Percentiles rank a stretch among this genome's conserved stretches.
phyloP scores from a whole-genome alignment of 2,329 filamentous ascomycete species.

The Escovopsis sp. region DNA sequence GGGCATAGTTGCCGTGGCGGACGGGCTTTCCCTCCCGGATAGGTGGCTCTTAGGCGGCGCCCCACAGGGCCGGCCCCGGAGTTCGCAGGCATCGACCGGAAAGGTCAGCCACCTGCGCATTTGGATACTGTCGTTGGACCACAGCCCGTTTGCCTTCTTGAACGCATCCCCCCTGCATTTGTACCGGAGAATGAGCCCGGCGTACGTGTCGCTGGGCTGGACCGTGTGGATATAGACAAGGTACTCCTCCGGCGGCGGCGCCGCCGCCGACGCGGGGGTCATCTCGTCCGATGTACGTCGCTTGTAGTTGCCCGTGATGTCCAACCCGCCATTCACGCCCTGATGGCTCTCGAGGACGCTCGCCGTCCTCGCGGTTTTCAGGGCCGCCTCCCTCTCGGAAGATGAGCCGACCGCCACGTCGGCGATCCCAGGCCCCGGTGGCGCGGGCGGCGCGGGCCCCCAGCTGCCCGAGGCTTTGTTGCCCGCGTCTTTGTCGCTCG shows the following conservation, averaged over 20 bases:
- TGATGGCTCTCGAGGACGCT: slow-evolving; percentile 48
- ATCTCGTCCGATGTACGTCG: slow-evolving; percentile 54
- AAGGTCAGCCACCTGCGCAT: slow-evolving; percentile 66
- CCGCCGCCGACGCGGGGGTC: slow-evolving; percentile 31
- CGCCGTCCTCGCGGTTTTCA: slow-evolving; percentile 41
- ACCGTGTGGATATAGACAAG: slow-evolving; percentile 87
- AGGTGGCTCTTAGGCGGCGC: slow-evolving; percentile 26
- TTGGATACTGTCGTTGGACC: slow-evolving; percentile 87
- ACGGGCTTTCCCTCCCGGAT: slow-evolving; percentile 30
- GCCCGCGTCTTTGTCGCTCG: slow-evolving; percentile 5
- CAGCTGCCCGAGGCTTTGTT: slow-evolving; percentile 17
- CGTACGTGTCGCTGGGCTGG: slow-evolving; percentile 69
- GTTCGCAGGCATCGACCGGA: slow-evolving; percentile 77
- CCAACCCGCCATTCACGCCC: slow-evolving; percentile 42
- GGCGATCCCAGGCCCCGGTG: slow-evolving; percentile 23
- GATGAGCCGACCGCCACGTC: slow-evolving; percentile 41
- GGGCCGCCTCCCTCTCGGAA: slow-evolving; percentile 36
- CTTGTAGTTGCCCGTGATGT: slow-evolving; percentile 44
- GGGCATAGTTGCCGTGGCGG: too few relatives aligned
- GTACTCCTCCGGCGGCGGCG: slow-evolving; percentile 55
- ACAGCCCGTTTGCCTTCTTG: slow-evolving; percentile 79
- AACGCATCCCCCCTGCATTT: slow-evolving; percentile 73
- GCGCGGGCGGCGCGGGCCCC: slow-evolving; percentile 27
- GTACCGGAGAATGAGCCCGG: slow-evolving; percentile 81
- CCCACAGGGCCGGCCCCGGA: slow-evolving; percentile 60